A percentile compares a stretch with the other conserved stretches of the same genome.
Evolutionary conservation across 2,329 filamentous ascomycete genomes (phyloP).

Genomic region (Niveomyces coronatus): DNA sequence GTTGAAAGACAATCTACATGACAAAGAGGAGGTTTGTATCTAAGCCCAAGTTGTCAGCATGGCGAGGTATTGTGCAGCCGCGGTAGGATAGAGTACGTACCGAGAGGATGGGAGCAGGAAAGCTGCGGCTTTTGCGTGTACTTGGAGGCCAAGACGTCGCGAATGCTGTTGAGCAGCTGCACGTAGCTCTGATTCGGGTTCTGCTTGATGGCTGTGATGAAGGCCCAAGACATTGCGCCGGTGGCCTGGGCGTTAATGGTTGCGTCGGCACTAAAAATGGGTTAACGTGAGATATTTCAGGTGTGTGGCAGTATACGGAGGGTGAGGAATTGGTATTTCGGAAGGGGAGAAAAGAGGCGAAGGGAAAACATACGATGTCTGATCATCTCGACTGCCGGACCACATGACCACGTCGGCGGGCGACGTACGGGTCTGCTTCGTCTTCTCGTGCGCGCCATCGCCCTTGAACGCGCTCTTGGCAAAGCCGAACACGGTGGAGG

Average conservation of each 20-base stretch:
- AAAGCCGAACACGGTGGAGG: slow-evolving; percentile 68
- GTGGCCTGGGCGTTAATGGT: slow-evolving; percentile 82
- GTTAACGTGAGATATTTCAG: slow-evolving; percentile 14
- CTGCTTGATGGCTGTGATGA: slow-evolving; percentile 82
- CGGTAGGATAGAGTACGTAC: no score
- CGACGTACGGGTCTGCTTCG: slow-evolving; percentile 81
- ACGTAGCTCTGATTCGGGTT: slow-evolving; percentile 96
- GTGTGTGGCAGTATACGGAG: no score
- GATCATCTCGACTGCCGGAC: slow-evolving; percentile 91
- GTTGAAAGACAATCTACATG: slow-evolving; percentile 34
- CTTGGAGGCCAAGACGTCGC: slow-evolving; percentile 75
- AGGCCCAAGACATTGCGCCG: slow-evolving; percentile 97
- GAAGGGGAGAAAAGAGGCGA: no score
- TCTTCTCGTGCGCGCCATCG: slow-evolving; percentile 67
- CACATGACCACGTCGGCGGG: slow-evolving; percentile 96
- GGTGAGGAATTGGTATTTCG: no score
- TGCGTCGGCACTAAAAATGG: slow-evolving; percentile 63
- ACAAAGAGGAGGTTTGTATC: slow-evolving; percentile 58
- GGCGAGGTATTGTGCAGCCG: no score
- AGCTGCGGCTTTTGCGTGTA: slow-evolving; percentile 94
- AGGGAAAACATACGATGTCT: slow-evolving; percentile 57
- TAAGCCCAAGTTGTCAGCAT: no score
- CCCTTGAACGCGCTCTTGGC: slow-evolving; percentile 81
- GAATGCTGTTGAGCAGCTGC: slow-evolving; percentile 87
- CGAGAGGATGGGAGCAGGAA: slow-evolving; percentile 89